Conservation (phyloP, 2,329 filamentous ascomycete species). For the Aspergillus sp. region DNA sequence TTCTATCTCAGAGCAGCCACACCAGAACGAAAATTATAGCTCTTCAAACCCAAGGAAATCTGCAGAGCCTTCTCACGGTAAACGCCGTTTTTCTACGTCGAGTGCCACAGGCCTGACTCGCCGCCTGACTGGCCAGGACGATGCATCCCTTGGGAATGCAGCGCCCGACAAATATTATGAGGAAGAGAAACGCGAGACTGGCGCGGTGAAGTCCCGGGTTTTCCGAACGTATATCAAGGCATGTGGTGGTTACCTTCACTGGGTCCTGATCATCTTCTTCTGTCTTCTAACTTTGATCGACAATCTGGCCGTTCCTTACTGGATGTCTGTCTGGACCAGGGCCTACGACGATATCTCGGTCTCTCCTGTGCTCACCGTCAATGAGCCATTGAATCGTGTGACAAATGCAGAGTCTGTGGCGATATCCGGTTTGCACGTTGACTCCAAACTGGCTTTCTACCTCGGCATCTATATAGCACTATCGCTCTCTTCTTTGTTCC, state of each 20-base stretch:
- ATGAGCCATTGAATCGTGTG: background rate
- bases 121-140: background rate
- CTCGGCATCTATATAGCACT: constrained; percentile 5
- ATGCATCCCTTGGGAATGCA: constrained; percentile 9
- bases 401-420: background rate
- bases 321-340: constrained; percentile 47
- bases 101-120: background rate
- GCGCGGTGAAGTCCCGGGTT: constrained; percentile 64
- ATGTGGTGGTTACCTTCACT: constrained; percentile 66
- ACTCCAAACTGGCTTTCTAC: background rate
- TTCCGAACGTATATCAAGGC: constrained; percentile 66
- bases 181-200: constrained; percentile 69
- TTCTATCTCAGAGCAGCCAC: background rate
- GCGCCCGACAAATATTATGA: constrained; percentile 68
- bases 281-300: constrained; percentile 40
- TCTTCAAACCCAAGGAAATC: background rate
- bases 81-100: background rate
- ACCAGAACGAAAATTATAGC: background rate
- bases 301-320: constrained; percentile 13
- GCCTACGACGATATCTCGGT: constrained; percentile 5
- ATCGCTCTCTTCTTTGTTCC: background rate
- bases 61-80: background rate
- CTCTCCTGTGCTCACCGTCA: background rate
- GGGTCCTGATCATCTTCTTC: constrained; percentile 54
- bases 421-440: background rate